phyloP scores from a whole-genome alignment of 768 basidiomycete species.

The Lactifluus hygrophoroides region DNA sequence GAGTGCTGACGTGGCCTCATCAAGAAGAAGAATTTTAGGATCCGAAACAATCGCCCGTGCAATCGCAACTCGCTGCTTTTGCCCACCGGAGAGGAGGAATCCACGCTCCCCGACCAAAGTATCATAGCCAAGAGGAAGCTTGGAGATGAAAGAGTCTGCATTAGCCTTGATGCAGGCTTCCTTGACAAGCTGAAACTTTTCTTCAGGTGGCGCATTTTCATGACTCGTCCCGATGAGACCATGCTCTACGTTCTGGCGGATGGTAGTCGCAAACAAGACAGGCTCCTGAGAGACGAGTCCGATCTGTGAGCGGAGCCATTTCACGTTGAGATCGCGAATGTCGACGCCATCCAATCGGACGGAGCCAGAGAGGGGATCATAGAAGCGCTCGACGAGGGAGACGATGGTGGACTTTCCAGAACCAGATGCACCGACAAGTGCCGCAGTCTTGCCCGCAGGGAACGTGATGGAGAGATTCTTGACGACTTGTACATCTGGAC shows the following conservation, averaged over 20 bases:
- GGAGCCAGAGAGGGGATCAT: conserved; percentile 38
- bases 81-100: conserved; percentile 41
- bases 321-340: conserved; percentile 37
- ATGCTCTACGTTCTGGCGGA: conserved; percentile 39
- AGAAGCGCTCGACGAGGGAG: conserved; percentile 43
- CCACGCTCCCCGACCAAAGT: conserved; percentile 45
- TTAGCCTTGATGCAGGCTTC: conserved; percentile 44
- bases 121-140: conserved; percentile 42
- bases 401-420: conserved; percentile 36
- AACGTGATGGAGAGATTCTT: conserved; percentile 61
- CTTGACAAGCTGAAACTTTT: conserved; percentile 38
- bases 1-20: conserved; percentile 42
- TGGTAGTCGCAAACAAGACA: conserved; percentile 39
- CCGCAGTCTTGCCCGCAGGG: conserved; percentile 37
- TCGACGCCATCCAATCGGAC: conserved; percentile 41
- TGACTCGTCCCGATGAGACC: conserved; percentile 40
- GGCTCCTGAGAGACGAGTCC: conserved; percentile 47
- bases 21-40: conserved; percentile 40
- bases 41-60: conserved; percentile 44
- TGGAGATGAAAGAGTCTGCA: conserved; percentile 41
- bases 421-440: conserved; percentile 35
- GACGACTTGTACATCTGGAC: conserved; percentile 69
- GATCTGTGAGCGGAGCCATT: conserved; percentile 43
- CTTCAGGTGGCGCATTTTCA: conserved; percentile 34
- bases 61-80: conserved; percentile 47